Evolutionary conservation across 1,139 yeast species (phyloP).

Genomic region (Torulaspora globosa): DNA sequence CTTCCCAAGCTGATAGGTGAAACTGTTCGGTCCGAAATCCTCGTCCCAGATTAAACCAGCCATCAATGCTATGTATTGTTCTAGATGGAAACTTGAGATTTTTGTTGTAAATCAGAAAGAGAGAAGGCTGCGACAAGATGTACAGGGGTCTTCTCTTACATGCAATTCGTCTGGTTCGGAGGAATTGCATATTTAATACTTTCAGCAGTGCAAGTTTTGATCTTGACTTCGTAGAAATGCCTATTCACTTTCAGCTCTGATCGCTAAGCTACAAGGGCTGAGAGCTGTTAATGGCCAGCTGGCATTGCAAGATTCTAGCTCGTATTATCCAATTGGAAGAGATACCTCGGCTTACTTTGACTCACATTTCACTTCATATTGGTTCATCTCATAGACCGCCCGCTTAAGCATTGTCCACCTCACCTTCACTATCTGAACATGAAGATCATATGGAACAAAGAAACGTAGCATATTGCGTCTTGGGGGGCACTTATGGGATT

Average conservation of each 20-base stretch:
- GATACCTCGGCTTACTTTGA: not conserved
- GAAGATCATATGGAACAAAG: conserved; percentile 14
- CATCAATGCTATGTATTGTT: not conserved
- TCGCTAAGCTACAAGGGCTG: not conserved
- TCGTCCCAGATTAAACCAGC: not conserved
- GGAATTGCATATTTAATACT: no score
- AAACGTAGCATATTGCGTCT: conserved; percentile 13
- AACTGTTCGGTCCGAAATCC: no score
- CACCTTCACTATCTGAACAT: not conserved
- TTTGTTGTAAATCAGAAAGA: not conserved
- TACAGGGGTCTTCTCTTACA: no score
- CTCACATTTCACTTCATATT: not conserved
- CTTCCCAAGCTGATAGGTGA: not conserved
- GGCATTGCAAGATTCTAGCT: no score
- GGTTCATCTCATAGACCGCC: not conserved
- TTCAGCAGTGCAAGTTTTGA: no score
- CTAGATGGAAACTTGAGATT: no score
- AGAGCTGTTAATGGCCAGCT: not conserved
- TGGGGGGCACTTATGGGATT: conserved; percentile 15
- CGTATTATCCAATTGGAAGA: not conserved
- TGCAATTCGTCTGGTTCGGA: no score
- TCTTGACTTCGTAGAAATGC: no score
- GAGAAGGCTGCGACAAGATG: no score
- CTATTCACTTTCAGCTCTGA: no score
- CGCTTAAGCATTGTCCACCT: not conserved